A percentile compares a stretch with the other conserved stretches of the same genome.
These are phyloP conservation scores for Phytophthora boehmeriae DNA, from an alignment of 352 stramenopile genomes.

Conservation along the genomic window DNA sequence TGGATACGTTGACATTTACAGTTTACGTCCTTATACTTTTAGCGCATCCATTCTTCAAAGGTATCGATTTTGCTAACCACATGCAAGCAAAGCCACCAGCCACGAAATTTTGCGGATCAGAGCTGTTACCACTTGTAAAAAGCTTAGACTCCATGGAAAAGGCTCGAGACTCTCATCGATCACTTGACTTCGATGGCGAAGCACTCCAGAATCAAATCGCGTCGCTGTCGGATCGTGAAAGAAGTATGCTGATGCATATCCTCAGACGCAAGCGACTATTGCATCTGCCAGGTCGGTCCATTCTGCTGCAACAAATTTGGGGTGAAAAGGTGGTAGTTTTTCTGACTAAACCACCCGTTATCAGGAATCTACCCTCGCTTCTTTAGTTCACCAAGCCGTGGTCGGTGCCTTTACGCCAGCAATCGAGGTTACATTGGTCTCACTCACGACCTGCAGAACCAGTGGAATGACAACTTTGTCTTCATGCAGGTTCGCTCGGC, in stretches of 20 bases:
- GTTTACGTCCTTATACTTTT: conserved; percentile 3
- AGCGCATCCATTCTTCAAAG: conserved; percentile 81
- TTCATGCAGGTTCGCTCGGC: conserved; percentile 64
- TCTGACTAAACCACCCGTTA: conserved; percentile 9
- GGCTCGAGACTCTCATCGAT: conserved; percentile 14
- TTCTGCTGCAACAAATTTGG: not conserved
- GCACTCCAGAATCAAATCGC: conserved; percentile 47
- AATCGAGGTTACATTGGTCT: conserved; percentile 65
- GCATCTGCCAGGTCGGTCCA: conserved; percentile 54
- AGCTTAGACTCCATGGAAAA: conserved; percentile 52
- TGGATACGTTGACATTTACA: not conserved
- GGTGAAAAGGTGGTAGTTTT: not conserved
- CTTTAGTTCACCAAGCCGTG: conserved; percentile 49
- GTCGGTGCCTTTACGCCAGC: conserved; percentile 64
- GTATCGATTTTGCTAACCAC: conserved; percentile 71
- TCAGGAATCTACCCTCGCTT: conserved; percentile 78
- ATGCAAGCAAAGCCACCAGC: conserved; percentile 44
- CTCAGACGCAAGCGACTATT: conserved; percentile 77
- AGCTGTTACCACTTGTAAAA: conserved; percentile 53
- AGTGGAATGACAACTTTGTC: conserved; percentile 67
- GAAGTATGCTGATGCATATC: conserved; percentile 75
- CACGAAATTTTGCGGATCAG: conserved; percentile 45
- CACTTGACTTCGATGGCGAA: conserved; percentile 39
- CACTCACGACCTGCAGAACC: conserved; percentile 76
- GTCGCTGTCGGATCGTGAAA: conserved; percentile 34